Evolutionary conservation across 345 rosid genomes (phyloP).

Genomic region (Bruguiera parviflora): DNA sequence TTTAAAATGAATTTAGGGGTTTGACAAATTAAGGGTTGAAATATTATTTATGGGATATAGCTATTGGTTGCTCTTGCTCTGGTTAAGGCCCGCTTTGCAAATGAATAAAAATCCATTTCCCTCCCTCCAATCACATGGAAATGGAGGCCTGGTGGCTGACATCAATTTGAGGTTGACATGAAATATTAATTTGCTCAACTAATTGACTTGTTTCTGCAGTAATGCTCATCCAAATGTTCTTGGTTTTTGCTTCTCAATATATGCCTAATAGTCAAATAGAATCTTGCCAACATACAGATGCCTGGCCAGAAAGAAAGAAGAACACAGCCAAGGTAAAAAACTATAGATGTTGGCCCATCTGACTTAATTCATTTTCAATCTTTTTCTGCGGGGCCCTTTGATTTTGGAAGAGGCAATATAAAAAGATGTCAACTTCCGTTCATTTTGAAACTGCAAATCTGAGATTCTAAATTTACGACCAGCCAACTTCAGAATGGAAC

Average conservation of each 20-base stretch:
- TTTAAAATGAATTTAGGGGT: no score
- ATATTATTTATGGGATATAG: no score
- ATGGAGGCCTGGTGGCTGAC: conserved; percentile 1
- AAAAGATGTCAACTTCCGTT: no score
- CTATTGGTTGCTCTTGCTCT: no score
- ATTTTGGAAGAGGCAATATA: conserved; percentile 1
- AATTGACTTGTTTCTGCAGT: neutral
- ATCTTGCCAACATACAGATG: neutral
- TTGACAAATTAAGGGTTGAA: no score
- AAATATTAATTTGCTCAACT: neutral
- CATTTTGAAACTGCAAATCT: no score
- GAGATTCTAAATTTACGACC: no score
- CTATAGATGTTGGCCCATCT: neutral
- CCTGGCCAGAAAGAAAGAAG: neutral
- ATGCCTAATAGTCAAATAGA: neutral
- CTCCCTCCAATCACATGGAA: neutral
- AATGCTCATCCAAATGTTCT: neutral
- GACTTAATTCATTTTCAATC: neutral
- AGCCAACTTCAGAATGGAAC: no score
- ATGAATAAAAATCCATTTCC: no score
- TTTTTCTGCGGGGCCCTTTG: neutral
- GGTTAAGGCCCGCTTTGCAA: no score
- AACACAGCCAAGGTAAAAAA: neutral
- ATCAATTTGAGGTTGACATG: neutral
- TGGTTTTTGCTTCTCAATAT: neutral